Evolutionary conservation across 1,139 yeast genomes (phyloP), one percentile per base, ranked within the genome.

Genomic region (Yamadazyma triangularis): DNA sequence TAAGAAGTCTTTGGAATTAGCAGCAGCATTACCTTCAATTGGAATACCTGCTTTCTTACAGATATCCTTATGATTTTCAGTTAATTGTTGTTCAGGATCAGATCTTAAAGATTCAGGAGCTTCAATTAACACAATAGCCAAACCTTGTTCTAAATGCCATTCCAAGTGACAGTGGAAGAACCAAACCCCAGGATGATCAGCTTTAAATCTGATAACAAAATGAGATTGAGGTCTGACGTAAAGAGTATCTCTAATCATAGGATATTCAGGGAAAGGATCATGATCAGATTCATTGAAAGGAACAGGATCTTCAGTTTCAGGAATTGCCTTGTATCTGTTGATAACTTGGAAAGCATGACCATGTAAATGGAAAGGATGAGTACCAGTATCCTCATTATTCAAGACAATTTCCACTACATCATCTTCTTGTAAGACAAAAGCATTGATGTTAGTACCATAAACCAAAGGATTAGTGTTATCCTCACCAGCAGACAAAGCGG

Each of bases 141-240:
- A 70, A 39, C 96, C 96, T 59, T 86, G 95, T 48, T 77, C 79
- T 65, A 87, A 72, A 64, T 87, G 96, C 96, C 96, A 87, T 50
- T 87, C 95, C 44, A 87, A 80, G 50, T 87, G 96, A 61, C 96
- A 88, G 56, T 87, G 96, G 85, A 87, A 87, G 50, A 82, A 69
- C 94, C 95, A 86, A 25, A 85, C 87, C 48, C 95, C 95, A 16
- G 95, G 95, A 55, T 86, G 85, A 48, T 81, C 77, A 31, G 94
- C 87, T 44, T 63, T 71, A 54, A 82, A 81, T 50, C 93, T 64
- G 29, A 82, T 42, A 3, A 80, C 87, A 28, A 78, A 50, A 46
- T 77, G 73, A 1, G 88, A 84, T 43, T 79, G 77, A 23, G 84
- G 76, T 38, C 76, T 72, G 18, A 81, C 77, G 36, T 70, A 63